phyloP scores from a whole-genome alignment of 768 basidiomycete genomes.

The Leucocoprinus leucothites region DNA sequence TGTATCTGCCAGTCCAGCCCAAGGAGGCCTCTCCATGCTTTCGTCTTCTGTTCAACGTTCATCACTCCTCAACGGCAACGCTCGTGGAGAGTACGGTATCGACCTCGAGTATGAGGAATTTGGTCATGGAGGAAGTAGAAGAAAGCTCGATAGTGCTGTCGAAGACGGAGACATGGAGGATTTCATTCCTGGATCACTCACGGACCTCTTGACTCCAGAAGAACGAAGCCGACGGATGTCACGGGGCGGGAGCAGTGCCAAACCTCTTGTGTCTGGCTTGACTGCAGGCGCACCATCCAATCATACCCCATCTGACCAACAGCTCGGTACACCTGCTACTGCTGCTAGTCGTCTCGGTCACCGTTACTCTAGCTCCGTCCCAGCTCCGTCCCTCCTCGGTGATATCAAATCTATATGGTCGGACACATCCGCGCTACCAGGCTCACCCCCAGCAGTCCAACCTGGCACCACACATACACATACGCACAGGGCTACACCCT shows the following conservation, averaged over 20 bases:
- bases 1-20: slow-evolving; percentile 1
- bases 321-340: background rate
- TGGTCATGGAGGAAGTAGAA: slow-evolving; percentile 19
- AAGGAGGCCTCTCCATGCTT: slow-evolving; percentile 8
- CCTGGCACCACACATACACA: too few species aligned
- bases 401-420: slow-evolving; percentile 84
- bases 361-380: slow-evolving; percentile 81
- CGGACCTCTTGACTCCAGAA: slow-evolving; percentile 85
- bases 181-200: slow-evolving; percentile 84
- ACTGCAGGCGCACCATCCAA: slow-evolving; percentile 14
- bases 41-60: slow-evolving; percentile 16
- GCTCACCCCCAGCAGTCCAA: too few species aligned
- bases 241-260: slow-evolving; percentile 56
- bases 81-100: slow-evolving; percentile 29
- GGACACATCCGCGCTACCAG: slow-evolving; percentile 37
- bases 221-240: slow-evolving; percentile 84
- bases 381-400: slow-evolving; percentile 70
- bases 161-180: slow-evolving; percentile 84
- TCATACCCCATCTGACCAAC: background rate
- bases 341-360: slow-evolving; percentile 39
- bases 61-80: slow-evolving; percentile 14
- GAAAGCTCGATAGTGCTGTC: slow-evolving; percentile 40
- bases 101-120: slow-evolving; percentile 40
- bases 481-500: slow-evolving; percentile 42
- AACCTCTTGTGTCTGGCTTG: slow-evolving; percentile 20